These are phyloP conservation scores for Colletotrichum lini DNA, from an alignment of 2,329 filamentous ascomycete genomes.

Conservation along the genomic window DNA sequence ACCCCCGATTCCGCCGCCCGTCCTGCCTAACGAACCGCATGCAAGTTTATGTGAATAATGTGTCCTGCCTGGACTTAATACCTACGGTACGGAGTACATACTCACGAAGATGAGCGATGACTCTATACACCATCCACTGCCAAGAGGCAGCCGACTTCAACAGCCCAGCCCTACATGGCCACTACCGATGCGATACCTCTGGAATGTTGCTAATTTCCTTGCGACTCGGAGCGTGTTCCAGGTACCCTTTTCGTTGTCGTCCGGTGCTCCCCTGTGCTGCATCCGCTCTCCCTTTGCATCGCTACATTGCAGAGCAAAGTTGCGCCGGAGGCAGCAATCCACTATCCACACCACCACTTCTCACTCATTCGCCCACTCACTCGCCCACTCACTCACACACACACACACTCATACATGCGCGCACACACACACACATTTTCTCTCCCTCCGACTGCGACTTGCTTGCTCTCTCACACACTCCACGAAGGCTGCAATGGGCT, in stretches of 20 bases:
- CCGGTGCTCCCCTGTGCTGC: conserved; percentile 26
- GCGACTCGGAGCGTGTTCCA: conserved; percentile 24
- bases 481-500: conserved; percentile 33
- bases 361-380: conserved; percentile 1
- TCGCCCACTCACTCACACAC: neutral
- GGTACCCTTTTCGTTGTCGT: conserved; percentile 34
- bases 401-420: neutral
- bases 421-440: neutral
- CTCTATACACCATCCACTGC: conserved; percentile 14
- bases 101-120: conserved; percentile 16
- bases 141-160: conserved; percentile 20
- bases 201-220: conserved; percentile 39
- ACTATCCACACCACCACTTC: conserved; percentile 34
- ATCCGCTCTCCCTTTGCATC: conserved; percentile 33
- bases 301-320: conserved; percentile 25
- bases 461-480: conserved; percentile 16
- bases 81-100: neutral
- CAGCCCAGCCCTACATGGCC: conserved; percentile 36
- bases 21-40: conserved; percentile 29
- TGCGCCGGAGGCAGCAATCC: conserved; percentile 38
- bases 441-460: conserved; percentile 21
- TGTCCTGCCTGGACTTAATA: neutral
- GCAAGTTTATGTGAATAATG: neutral
- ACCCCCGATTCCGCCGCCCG: conserved; percentile 19
- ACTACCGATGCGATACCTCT: conserved; percentile 35